These are phyloP conservation scores for Arthroderma sp. DNA, from an alignment of 2,329 filamentous ascomycete species.

Conservation along the genomic window DNA sequence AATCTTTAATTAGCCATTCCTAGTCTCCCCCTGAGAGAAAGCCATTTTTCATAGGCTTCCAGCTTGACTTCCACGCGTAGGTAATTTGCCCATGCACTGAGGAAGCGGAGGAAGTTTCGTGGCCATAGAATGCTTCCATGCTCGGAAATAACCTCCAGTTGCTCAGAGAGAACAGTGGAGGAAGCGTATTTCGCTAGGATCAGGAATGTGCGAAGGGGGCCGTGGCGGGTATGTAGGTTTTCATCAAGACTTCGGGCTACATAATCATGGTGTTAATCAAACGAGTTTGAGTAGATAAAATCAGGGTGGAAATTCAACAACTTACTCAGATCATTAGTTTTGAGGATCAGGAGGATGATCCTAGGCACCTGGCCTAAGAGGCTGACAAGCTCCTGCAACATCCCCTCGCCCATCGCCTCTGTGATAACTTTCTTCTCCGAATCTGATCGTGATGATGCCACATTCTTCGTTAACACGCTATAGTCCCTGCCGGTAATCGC, in stretches of 20 bases:
- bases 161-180: constrained; percentile 48
- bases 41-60: constrained; percentile 44
- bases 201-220: constrained; percentile 48
- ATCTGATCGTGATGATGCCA: constrained; percentile 46
- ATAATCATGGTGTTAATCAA: not conserved
- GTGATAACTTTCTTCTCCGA: constrained; percentile 82
- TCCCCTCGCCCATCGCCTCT: constrained; percentile 68
- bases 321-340: constrained; percentile 85
- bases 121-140: constrained; percentile 40
- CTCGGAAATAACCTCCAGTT: constrained; percentile 38
- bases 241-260: constrained; percentile 76
- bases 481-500: constrained; percentile 94
- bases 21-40: constrained; percentile 38
- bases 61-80: constrained; percentile 45
- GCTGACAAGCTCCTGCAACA: constrained; percentile 77
- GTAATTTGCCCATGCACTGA: constrained; percentile 41
- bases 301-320: constrained; percentile 10
- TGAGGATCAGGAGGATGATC: constrained; percentile 87
- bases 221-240: constrained; percentile 46
- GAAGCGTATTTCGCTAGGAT: constrained; percentile 53
- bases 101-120: constrained; percentile 37
- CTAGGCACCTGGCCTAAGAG: constrained; percentile 78
- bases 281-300: constrained; percentile 1
- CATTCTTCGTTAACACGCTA: constrained; percentile 52
- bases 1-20: constrained; percentile 23